phyloP scores from a whole-genome alignment of 2,329 filamentous ascomycete species.

The Paraconiothyrium sp. region DNA sequence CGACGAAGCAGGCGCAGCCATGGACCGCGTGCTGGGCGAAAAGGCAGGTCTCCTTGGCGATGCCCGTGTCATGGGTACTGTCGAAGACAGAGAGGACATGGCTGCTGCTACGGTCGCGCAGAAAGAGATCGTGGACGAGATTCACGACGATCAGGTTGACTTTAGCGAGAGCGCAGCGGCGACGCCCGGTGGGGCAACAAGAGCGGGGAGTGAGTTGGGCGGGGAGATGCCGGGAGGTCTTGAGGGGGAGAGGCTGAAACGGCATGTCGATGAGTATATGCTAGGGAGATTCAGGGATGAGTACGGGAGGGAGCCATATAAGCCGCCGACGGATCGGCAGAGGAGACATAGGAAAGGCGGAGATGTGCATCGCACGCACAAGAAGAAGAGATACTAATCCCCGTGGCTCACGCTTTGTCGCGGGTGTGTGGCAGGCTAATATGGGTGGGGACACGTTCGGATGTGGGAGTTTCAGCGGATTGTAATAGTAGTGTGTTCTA shows the following conservation, averaged over 20 bases:
- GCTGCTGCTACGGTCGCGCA: slow-evolving; percentile 86
- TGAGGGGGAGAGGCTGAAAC: slow-evolving; percentile 26
- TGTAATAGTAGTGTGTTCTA: slow-evolving; percentile 1
- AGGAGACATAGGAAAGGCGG: slow-evolving; percentile 4
- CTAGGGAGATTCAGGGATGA: slow-evolving; percentile 40
- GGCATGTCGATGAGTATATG: slow-evolving; percentile 51
- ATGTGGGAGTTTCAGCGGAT: neutral
- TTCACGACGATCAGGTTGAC: slow-evolving; percentile 55
- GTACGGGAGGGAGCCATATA: slow-evolving; percentile 45
- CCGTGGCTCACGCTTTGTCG: neutral
- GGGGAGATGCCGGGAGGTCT: slow-evolving; percentile 30
- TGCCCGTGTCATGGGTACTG: slow-evolving; percentile 81
- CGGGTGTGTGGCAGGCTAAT: neutral
- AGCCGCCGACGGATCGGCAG: slow-evolving; percentile 24
- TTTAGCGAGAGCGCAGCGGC: slow-evolving; percentile 41
- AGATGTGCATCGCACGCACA: slow-evolving; percentile 5
- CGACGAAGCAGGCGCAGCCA: slow-evolving; percentile 79
- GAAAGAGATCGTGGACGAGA: slow-evolving; percentile 78
- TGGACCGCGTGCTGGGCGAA: slow-evolving; percentile 83
- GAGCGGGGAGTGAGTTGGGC: slow-evolving; percentile 31
- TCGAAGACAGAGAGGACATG: slow-evolving; percentile 92
- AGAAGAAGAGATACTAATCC: slow-evolving; percentile 6
- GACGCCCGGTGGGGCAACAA: slow-evolving; percentile 33
- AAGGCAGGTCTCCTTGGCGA: slow-evolving; percentile 65
- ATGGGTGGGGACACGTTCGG: neutral